phyloP scores from a whole-genome alignment of 2,329 filamentous ascomycete species.

The Fusarium nematophilum region DNA sequence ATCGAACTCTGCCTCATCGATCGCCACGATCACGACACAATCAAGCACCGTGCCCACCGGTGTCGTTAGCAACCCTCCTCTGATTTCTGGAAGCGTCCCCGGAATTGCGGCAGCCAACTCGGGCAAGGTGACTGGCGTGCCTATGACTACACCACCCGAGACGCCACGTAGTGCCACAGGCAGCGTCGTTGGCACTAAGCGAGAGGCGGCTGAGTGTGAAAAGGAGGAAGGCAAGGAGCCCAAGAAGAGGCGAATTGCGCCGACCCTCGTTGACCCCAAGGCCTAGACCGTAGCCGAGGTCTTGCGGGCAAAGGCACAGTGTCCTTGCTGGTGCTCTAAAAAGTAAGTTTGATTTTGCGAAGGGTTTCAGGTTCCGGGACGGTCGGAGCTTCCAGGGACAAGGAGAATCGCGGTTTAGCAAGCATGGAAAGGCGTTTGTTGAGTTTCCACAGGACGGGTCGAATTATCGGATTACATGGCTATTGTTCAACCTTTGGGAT shows the following conservation, averaged over 20 bases:
- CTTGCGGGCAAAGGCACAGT: not conserved
- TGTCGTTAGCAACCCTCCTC: constrained; percentile 80
- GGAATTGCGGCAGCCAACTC: constrained; percentile 80
- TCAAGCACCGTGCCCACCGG: constrained; percentile 59
- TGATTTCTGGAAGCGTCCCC: constrained; percentile 82
- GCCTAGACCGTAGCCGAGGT: not conserved
- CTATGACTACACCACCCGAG: constrained; percentile 89
- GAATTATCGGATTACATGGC: constrained; percentile 16
- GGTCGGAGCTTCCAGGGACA: constrained; percentile 20
- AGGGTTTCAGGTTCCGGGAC: constrained; percentile 11
- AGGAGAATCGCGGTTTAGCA: constrained; percentile 36
- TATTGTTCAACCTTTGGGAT: constrained; percentile 11
- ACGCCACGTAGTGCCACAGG: constrained; percentile 70
- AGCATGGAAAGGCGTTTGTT: constrained; percentile 47
- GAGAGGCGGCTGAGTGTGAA: constrained; percentile 67
- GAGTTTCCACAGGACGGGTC: constrained; percentile 27
- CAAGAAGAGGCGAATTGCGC: constrained; percentile 78
- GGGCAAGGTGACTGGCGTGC: constrained; percentile 70
- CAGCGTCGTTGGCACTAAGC: constrained; percentile 60
- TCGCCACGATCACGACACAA: constrained; percentile 80
- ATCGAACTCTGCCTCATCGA: constrained; percentile 87
- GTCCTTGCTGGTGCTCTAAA: constrained; percentile 16
- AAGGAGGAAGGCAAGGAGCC: constrained; percentile 64
- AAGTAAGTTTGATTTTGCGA: constrained; percentile 21
- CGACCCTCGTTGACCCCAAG: constrained; percentile 65